A percentile compares a stretch with the other conserved stretches of the same genome.
These are phyloP conservation scores for Cudoniella acicularis DNA, from an alignment of 495 filamentous ascomycete species.

Conservation along the genomic window DNA sequence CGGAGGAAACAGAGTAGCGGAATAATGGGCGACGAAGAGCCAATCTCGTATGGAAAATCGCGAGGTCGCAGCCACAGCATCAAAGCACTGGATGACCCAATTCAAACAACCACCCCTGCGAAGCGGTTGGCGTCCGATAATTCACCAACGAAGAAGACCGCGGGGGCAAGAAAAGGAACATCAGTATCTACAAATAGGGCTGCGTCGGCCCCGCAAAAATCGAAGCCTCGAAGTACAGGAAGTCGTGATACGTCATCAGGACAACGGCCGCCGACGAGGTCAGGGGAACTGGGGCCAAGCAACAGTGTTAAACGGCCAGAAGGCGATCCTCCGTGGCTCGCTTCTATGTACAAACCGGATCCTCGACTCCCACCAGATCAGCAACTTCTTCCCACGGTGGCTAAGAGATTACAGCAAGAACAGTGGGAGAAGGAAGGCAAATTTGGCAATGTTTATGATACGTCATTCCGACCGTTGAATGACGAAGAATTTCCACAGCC, in stretches of 20 bases:
- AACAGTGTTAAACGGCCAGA: conserved; percentile 67
- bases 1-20: conserved; percentile 58
- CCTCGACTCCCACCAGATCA: conserved; percentile 91
- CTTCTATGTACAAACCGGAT: conserved; percentile 92
- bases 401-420: conserved; percentile 86
- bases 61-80: conserved; percentile 68
- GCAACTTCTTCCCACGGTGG: conserved; percentile 91
- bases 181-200: conserved; percentile 29
- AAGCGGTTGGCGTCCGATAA: conserved; percentile 41
- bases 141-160: conserved; percentile 40
- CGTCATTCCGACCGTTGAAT: conserved; percentile 74
- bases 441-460: conserved; percentile 75
- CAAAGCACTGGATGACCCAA: conserved; percentile 50
- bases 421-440: conserved; percentile 91
- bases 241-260: conserved; percentile 24
- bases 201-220: conserved; percentile 49
- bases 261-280: conserved; percentile 46
- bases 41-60: conserved; percentile 50
- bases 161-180: conserved; percentile 36
- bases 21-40: conserved; percentile 56
- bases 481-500: conserved; percentile 34
- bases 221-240: conserved; percentile 57
- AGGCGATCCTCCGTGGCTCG: conserved; percentile 93
- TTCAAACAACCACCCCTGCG: conserved; percentile 42
- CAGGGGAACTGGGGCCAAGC: conserved; percentile 37